Base-by-base conservation (phyloP, 2,329 filamentous ascomycete genomes). In the Penicillium sp. region DNA sequence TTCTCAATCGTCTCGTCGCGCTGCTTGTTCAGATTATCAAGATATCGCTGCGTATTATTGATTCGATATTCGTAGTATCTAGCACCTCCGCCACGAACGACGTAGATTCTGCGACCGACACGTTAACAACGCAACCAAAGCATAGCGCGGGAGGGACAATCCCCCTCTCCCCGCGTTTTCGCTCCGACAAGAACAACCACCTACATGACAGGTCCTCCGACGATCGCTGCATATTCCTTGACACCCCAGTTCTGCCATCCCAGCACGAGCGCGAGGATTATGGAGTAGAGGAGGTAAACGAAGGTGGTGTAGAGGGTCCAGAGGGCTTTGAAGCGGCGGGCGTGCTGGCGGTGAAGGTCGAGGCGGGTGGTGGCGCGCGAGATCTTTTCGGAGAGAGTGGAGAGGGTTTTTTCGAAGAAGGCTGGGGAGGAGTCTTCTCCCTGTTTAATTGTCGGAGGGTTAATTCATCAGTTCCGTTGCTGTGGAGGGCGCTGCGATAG, bases 221-320 rank as follows among this genome's bases (percentile, higher is more conserved):
- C 84, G 38, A 98, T 81, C 51, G 89, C 90, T 7, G 88, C 88
- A 81, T 93, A 95, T 80, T 98, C 94, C 65, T 85, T 82, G 0
- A 88, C 73, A 3, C 90, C 88, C 84, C 95, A 91, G 69, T 91
- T 90, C 67, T 87, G 85, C 83, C 90, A 92, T 56, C 95, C 95
- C 3, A 97, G 88, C 7, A 97, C 92, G 7, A 99, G 84, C 3
- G 90, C 84, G 49, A 96, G 83, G 57, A 98, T 90, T 30, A 97
- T 88, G 9, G 88, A 85, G 70, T 92, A 93, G 51, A 98, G 86
- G 4, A 97, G 88, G 77, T 98, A 99, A 55, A 90, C 91, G 71
- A 99, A 94, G 60, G 88, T 88, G 3, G 93, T 88, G 76, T 98
- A 99, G 15, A 99, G 86, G 0, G 93, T 97, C 87, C 89, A 93